A percentile compares a stretch with the other conserved stretches of the same genome.
phyloP scores from a whole-genome alignment of 768 basidiomycete species.

The Suillus ampliporus region DNA sequence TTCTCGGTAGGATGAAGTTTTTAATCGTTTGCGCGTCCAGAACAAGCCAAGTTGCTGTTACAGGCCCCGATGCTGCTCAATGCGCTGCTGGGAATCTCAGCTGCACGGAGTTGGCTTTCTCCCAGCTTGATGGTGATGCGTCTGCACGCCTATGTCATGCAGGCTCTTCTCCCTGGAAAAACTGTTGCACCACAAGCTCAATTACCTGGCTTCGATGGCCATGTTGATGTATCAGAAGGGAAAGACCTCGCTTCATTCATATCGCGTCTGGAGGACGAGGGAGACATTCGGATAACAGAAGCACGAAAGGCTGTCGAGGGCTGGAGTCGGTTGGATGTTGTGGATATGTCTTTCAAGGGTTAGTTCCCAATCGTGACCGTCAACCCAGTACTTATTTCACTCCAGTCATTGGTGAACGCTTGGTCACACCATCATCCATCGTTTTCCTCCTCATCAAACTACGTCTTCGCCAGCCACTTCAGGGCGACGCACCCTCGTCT shows the following conservation, averaged over 20 bases:
- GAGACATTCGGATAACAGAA: conserved; percentile 41
- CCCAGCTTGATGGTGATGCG: conserved; percentile 82
- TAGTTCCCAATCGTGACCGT: conserved; percentile 17
- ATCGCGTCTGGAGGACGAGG: conserved; percentile 53
- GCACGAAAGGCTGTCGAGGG: conserved; percentile 62
- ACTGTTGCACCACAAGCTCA: conserved; percentile 61
- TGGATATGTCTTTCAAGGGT: conserved; percentile 90
- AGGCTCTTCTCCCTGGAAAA: conserved; percentile 75
- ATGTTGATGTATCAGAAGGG: conserved; percentile 41
- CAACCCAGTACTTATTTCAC: conserved; percentile 13
- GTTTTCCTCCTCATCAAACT: conserved; percentile 88
- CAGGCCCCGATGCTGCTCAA: conserved; percentile 75
- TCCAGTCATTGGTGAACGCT: conserved; percentile 87
- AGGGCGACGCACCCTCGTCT: conserved; percentile 35
- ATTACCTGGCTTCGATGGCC: conserved; percentile 71
- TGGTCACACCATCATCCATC: conserved; percentile 87
- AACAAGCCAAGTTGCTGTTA: conserved; percentile 73
- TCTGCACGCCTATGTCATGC: conserved; percentile 81
- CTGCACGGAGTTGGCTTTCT: conserved; percentile 88
- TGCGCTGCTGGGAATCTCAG: conserved; percentile 80
- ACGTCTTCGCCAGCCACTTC: conserved; percentile 65
- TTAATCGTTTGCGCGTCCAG: conserved; percentile 44
- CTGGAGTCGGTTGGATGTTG: conserved; percentile 81
- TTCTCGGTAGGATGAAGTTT: background rate
- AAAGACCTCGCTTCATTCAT: conserved; percentile 53